Base-by-base conservation (phyloP, 768 basidiomycete species). In the Mycena leptocephala region DNA sequence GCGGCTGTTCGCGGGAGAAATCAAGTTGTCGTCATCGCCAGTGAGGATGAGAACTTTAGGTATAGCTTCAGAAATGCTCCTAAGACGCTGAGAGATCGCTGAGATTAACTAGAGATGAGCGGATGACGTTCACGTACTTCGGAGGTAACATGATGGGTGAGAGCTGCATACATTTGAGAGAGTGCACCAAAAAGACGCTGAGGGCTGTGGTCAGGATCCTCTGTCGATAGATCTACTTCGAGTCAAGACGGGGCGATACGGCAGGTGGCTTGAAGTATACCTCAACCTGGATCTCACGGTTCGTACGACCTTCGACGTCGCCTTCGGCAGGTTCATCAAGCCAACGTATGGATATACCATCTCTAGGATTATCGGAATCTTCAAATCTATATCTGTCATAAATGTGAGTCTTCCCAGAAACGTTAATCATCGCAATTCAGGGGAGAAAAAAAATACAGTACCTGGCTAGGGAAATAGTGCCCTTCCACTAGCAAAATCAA, bases 11-110 rank as follows among this genome's bases (percentile, higher is more conserved):
- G 79, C 75, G 0, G 91, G 86, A 20, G 85, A 79, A 11, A 96
- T 88, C 3, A 96, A 82, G 61, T 89, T 76, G 79, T 96, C 95
- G 2, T 91, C 82, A 73, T 94, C 92, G 3, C 94, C 95, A 0
- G 93, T 94, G n/a, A 95, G 80, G 66, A 92, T 92, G 35, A 88
- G 79, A 10, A 95, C 88, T 80, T 95, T 95, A 14, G 94, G 93
- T 26, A 96, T 89, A 5, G 86, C 84, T 0, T 83, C 80, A 0
- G 92, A 90, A 56, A 95, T 90, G 41, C 74, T 80, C 16, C 84
- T 83, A 24, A 94, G 86, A 6, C 89, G 87, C 0, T 78, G 71
- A 35, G 26, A 37, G 14, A 18, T 22, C n/a, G 26, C 46, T 55
- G n/a, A 69, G 33, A 64, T 24, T 6, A 32, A 48, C 9, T 32